Base-by-base conservation (phyloP, 345 rosid genomes). In the Euphorbia pulcherrima region DNA sequence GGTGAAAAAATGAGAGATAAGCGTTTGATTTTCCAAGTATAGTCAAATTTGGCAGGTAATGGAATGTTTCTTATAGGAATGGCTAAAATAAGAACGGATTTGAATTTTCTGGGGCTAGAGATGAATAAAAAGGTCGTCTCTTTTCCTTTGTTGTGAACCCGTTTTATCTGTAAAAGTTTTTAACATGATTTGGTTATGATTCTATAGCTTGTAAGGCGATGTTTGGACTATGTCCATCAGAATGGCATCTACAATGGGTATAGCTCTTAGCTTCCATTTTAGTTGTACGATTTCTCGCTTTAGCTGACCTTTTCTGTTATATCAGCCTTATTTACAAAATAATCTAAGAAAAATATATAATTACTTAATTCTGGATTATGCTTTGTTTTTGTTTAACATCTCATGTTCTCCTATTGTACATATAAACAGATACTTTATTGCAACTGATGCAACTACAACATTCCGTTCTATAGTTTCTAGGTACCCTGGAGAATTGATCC, bases 91-190 rank as follows among this genome's bases (percentile, higher is more conserved):
- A 75, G 83, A 70, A 75, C 71, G 56, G 85, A 80, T 75, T 70
- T 83, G 23, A 88, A 88, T 74, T 86, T 84, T 80, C 93, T 88
- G 58, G 93, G 90, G 67, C 40, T 86, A 30, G 90, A 88, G 82
- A 81, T 80, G 13, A 86, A 88, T 63, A 80, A 70, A 69, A 88
- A 84, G 90, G 93, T 86, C 30, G 62, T 53, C 6, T 59, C 41
- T 48, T 65, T 71, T 62, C 61, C 20, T 23, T 54, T 33, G 11
- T 69, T 21, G 20, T 8, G 37, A 27, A 47, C 30, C 26, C 20
- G 12, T 10, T 54, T 62, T 61, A 51, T 39, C 61, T 61, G 9
- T 16, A 28, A 35, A 65, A 62, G 53, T 68, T 62, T 60, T 55
- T 50, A 44, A 29, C 57, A 53, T 65, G n/a, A 59, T 37, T 73